phyloP scores from a whole-genome alignment of 805 yeast genomes.

The Zygotorulaspora danielsina region DNA sequence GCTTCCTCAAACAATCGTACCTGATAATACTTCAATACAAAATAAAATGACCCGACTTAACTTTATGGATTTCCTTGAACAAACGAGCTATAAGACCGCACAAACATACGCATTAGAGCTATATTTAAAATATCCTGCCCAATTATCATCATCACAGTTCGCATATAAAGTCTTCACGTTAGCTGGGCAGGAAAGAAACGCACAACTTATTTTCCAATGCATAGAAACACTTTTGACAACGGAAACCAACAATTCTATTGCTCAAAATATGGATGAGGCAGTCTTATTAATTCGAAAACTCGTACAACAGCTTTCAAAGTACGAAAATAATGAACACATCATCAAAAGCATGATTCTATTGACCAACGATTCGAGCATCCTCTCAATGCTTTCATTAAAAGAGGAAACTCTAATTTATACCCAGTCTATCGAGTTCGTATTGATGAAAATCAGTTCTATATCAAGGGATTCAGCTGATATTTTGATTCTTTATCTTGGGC shows the following conservation, averaged over 20 bases:
- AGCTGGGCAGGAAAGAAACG: neutral
- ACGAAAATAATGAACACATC: constrained; percentile 5
- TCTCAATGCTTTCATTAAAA: neutral
- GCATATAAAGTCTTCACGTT: neutral
- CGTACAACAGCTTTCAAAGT: constrained; percentile 4
- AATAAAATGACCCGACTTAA: constrained; percentile 20
- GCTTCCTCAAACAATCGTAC: constrained; percentile 4
- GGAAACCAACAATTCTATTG: neutral
- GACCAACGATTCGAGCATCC: constrained; percentile 17
- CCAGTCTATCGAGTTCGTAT: constrained; percentile 6
- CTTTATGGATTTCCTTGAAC: constrained; percentile 22
- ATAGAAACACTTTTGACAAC: neutral
- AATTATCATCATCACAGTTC: constrained; percentile 3
- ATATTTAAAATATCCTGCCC: constrained; percentile 11
- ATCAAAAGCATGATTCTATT: constrained; percentile 26
- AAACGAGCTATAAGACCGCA: constrained; percentile 11
- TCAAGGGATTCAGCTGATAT: constrained; percentile 8
- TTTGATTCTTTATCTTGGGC: constrained; percentile 19
- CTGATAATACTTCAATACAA: constrained; percentile 1
- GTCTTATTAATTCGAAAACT: neutral
- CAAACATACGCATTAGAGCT: constrained; percentile 11
- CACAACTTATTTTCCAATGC: neutral
- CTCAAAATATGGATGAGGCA: neutral
- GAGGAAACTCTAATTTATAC: constrained; percentile 5
- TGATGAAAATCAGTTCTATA: constrained; percentile 3